Base-by-base conservation (phyloP, 495 filamentous ascomycete species). In the Daldinia loculata region DNA sequence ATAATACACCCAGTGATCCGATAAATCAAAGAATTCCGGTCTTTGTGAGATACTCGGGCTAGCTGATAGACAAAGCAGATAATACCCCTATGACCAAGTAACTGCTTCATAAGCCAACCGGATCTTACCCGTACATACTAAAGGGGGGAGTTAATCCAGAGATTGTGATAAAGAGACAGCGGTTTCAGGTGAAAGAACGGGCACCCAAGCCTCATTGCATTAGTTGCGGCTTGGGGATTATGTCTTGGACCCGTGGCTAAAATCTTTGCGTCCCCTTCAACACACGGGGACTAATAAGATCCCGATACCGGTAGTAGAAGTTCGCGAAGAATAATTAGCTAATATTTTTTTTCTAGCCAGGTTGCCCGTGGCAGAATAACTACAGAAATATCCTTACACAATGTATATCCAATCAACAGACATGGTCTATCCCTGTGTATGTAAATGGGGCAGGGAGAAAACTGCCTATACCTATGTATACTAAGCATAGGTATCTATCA, bases 141-240 rank as follows among this genome's bases (percentile, higher is more conserved):
- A 57, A 59, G 29, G 60, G 45, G 45, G 15, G 19, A 27, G 29
- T 32, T 58, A 11, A 12, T 50, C 61, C 15, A 26, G 48, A 63
- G 36, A 48, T 41, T 34, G 27, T 60, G 32, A 51, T 27, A 51
- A 27, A 61, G 36, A 50, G 48, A 63, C 65, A 72, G 57, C 50
- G 50, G 50, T 74, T 74, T 74, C 71, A 74, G 71, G 67, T 70
- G 67, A n/a, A 48, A 53, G 58, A 55, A 63, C 39, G 56, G 41
- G 61, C 30, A 61, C 29, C 52, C 63, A 30, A 70, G 61, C 66
- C 71, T 66, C 61, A 69, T 61, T 36, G 41, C 66, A 62, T 73
- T 56, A 72, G 70, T 43, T 63, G 61, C 36, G 55, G 69, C 55
- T 72, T 67, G 63, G 19, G 53, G 32, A 27, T 48, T 65, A 22